These are phyloP conservation scores for Marasmius oreades DNA, from an alignment of 1,284 basidiomycete genomes.

Conservation along the genomic window DNA sequence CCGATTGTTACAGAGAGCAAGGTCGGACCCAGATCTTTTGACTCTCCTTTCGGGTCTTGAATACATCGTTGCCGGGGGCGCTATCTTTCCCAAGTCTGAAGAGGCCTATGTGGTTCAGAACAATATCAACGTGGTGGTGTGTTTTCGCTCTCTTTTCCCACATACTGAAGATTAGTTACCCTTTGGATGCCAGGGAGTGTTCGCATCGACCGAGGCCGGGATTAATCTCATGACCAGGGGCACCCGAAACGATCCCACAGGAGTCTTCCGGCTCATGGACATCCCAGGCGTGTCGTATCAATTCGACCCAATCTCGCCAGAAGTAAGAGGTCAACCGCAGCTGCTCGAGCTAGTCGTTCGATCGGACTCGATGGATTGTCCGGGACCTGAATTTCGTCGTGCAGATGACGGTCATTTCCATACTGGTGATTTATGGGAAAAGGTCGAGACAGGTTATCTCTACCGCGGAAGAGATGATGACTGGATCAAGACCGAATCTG, in stretches of 20 bases:
- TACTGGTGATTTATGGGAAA: conserved; percentile 52
- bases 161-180: background rate
- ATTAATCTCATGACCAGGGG: background rate
- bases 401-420: no score
- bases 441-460: conserved; percentile 36
- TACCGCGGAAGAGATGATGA: conserved; percentile 56
- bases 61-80: no score
- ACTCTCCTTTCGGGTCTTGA: no score
- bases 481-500: conserved; percentile 59
- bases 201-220: background rate
- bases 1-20: no score
- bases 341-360: conserved; percentile 51
- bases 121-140: background rate
- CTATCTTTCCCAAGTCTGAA: no score
- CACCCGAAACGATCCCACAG: background rate
- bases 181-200: background rate
- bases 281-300: conserved; percentile 45
- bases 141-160: background rate
- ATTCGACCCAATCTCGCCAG: conserved; percentile 46
- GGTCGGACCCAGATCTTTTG: no score
- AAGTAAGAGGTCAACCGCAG: no score
- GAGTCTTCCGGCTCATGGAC: conserved; percentile 43
- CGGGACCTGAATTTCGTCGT: conserved; percentile 40
- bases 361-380: conserved; percentile 47
- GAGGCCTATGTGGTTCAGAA: no score